phyloP scores from a whole-genome alignment of 306 rosid species.

The Hippophae rhamnoides region DNA sequence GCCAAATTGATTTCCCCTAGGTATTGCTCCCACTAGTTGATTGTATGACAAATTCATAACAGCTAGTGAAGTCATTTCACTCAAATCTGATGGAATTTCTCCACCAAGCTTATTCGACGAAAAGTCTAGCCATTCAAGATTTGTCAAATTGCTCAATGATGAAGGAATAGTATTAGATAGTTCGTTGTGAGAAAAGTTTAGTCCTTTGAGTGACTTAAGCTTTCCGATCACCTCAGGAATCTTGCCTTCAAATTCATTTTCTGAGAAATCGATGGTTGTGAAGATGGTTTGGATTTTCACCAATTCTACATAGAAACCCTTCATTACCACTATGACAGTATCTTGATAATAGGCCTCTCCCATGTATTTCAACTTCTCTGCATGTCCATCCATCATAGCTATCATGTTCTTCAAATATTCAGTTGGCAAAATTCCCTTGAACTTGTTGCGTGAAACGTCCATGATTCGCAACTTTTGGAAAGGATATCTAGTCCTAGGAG shows the following conservation, averaged over 20 bases:
- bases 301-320: neutral
- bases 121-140: no score
- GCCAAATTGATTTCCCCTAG: neutral
- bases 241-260: neutral
- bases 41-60: no score
- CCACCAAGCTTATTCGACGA: no score
- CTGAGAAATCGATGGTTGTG: neutral
- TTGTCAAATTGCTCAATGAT: no score
- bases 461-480: slow-evolving; percentile 21
- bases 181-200: neutral
- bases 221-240: neutral
- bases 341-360: neutral
- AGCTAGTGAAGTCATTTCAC: neutral
- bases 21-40: neutral
- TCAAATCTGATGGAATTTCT: neutral
- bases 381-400: neutral
- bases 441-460: slow-evolving; percentile 23
- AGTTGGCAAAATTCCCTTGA: slow-evolving; percentile 6
- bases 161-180: no score
- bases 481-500: neutral
- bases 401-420: neutral
- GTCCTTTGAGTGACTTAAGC: neutral
- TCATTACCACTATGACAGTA: neutral
- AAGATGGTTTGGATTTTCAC: neutral
- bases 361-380: neutral